A percentile compares a stretch with the other conserved stretches of the same genome.
phyloP scores from a whole-genome alignment of 2,329 filamentous ascomycete species.

The Trichoderma gracile region DNA sequence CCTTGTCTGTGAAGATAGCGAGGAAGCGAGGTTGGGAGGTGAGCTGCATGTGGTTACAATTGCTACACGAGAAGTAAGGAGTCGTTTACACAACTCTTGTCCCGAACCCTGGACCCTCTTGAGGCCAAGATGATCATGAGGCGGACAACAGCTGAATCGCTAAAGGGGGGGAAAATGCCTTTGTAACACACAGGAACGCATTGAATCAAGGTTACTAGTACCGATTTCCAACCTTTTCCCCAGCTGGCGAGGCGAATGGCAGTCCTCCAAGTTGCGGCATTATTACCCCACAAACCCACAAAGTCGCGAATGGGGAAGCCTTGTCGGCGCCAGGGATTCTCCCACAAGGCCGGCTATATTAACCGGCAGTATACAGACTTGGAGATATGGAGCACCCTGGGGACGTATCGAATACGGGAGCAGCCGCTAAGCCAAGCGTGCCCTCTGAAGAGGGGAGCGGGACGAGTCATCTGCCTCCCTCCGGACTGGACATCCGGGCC shows the following conservation, averaged over 20 bases:
- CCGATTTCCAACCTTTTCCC: conserved; percentile 6
- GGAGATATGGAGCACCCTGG: neutral
- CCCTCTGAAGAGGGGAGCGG: neutral
- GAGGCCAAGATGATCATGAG: too few species aligned
- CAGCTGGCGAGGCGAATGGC: conserved; percentile 14
- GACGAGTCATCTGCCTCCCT: conserved; percentile 19
- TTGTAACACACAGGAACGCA: neutral
- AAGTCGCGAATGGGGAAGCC: conserved; percentile 19
- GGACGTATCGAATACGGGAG: conserved; percentile 15
- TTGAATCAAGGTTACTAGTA: conserved; percentile 1
- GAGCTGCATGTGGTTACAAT: neutral
- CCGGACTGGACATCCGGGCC: conserved; percentile 2
- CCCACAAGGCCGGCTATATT: conserved; percentile 24
- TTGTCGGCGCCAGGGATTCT: conserved; percentile 13
- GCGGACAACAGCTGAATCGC: neutral
- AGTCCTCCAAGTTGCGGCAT: conserved; percentile 9
- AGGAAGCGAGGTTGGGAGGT: neutral
- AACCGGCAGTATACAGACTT: conserved; percentile 8
- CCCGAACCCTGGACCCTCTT: too few species aligned
- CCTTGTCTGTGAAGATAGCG: neutral
- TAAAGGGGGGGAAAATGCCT: neutral
- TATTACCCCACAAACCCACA: conserved; percentile 23
- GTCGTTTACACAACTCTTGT: too few species aligned
- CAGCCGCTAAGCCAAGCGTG: neutral
- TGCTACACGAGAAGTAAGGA: too few species aligned